Evolutionary conservation across 352 stramenopile species (phyloP).

Genomic region (Aphanomyces stellatus): DNA sequence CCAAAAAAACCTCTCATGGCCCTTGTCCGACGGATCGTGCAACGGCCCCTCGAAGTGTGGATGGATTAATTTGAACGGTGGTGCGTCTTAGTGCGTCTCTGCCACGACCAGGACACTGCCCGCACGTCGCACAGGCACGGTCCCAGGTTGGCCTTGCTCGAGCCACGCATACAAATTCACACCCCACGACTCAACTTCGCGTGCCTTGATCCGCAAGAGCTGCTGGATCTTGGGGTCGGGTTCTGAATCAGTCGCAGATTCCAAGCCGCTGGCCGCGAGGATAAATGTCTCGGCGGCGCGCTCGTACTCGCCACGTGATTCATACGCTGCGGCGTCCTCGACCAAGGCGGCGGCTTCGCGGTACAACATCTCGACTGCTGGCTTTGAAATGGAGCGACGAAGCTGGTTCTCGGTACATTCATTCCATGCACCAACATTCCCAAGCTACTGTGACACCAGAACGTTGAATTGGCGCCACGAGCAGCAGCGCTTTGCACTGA

Average conservation of each 20-base stretch:
- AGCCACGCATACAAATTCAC: not conserved
- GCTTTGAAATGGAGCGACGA: too few species aligned
- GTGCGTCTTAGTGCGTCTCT: too few species aligned
- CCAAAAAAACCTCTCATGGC: too few species aligned
- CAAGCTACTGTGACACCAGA: too few species aligned
- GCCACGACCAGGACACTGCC: too few species aligned
- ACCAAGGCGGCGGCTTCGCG: not conserved
- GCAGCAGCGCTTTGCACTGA: too few species aligned
- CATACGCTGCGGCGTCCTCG: not conserved
- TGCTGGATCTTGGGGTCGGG: not conserved
- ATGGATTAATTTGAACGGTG: too few species aligned
- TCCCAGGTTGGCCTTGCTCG: not conserved
- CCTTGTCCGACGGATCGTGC: too few species aligned
- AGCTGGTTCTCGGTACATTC: too few species aligned
- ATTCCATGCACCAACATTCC: too few species aligned
- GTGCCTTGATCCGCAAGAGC: not conserved
- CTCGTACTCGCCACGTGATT: not conserved
- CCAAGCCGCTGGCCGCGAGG: not conserved
- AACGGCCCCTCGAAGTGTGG: too few species aligned
- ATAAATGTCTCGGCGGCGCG: not conserved
- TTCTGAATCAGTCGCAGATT: not conserved
- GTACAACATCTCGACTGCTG: not conserved
- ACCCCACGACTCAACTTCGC: conserved; percentile 1
- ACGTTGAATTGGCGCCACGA: too few species aligned
- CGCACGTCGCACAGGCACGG: not conserved